phyloP scores from a whole-genome alignment of 805 yeast species.

The Wickerhamiella allomyrinae region DNA sequence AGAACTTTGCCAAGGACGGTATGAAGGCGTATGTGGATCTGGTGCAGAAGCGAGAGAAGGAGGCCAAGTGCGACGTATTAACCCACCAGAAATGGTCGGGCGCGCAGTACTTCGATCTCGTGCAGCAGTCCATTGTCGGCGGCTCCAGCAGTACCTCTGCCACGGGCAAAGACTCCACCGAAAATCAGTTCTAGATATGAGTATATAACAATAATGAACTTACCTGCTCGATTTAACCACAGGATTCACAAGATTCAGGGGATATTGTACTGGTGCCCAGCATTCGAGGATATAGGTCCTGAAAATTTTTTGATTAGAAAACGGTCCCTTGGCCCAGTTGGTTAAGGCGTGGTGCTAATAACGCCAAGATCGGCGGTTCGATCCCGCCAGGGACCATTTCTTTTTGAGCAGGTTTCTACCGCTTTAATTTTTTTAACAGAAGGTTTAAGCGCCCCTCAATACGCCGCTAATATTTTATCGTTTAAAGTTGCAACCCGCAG shows the following conservation, averaged over 20 bases:
- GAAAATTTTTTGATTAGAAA: not conserved
- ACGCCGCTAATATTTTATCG: too few species aligned
- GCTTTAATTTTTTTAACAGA: too few species aligned
- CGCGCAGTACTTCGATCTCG: conserved; percentile 37
- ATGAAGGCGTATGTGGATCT: conserved; percentile 45
- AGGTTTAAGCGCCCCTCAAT: too few species aligned
- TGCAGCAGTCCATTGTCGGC: conserved; percentile 31
- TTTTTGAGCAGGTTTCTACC: too few species aligned
- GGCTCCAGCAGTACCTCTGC: conserved; percentile 33
- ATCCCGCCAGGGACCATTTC: conserved; percentile 24
- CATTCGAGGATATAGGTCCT: too few species aligned
- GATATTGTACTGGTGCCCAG: too few species aligned
- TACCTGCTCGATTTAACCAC: too few species aligned
- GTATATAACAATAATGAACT: too few species aligned
- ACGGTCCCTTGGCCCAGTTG: conserved; percentile 46
- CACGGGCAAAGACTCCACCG: conserved; percentile 33
- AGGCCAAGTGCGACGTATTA: conserved; percentile 35
- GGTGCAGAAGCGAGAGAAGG: conserved; percentile 36
- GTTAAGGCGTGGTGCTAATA: conserved; percentile 48
- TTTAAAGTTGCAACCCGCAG: too few species aligned
- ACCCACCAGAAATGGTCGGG: conserved; percentile 55
- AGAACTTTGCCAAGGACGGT: conserved; percentile 36
- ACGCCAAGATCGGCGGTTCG: conserved; percentile 38
- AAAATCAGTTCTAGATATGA: conserved; percentile 14
- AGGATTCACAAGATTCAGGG: too few species aligned